These are phyloP conservation scores for Sporothrix sp. DNA, from an alignment of 2,329 filamentous ascomycete genomes.

Conservation along the genomic window DNA sequence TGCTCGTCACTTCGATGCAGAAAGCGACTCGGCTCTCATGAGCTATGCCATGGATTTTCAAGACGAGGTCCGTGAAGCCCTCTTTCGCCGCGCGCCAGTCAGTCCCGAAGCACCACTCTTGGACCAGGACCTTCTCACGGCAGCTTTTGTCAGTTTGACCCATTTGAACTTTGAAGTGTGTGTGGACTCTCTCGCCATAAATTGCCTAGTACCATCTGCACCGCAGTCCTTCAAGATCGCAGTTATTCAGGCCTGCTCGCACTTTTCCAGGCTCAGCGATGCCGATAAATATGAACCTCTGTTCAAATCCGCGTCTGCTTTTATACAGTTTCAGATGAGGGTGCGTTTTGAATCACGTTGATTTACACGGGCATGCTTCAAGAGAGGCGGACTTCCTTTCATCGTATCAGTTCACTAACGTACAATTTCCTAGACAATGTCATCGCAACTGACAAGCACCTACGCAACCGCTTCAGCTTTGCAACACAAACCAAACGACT, in stretches of 20 bases:
- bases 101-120: constrained; percentile 41
- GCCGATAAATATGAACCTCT: constrained; percentile 42
- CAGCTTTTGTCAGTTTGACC: constrained; percentile 54
- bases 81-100: constrained; percentile 46
- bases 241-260: constrained; percentile 51
- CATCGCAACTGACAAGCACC: constrained; percentile 29
- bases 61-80: constrained; percentile 56
- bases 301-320: constrained; percentile 45
- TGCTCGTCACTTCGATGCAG: constrained; percentile 52
- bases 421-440: constrained; percentile 26
- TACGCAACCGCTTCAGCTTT: constrained; percentile 31
- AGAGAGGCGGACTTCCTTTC: background rate
- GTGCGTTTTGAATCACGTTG: constrained; percentile 28
- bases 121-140: constrained; percentile 56
- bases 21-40: constrained; percentile 50
- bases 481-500: constrained; percentile 32
- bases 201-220: constrained; percentile 47
- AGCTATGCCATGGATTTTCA: constrained; percentile 62
- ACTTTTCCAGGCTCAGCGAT: constrained; percentile 47
- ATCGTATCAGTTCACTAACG: background rate
- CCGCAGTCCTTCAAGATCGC: constrained; percentile 53
- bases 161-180: constrained; percentile 52
- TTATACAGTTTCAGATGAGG: constrained; percentile 48
- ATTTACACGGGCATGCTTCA: too few relatives aligned
- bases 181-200: constrained; percentile 45